Percentiles rank a stretch among this genome's conserved stretches.
Conservation (phyloP, 1,284 basidiomycete species). For the Apiotrichum akiyoshidainum region DNA sequence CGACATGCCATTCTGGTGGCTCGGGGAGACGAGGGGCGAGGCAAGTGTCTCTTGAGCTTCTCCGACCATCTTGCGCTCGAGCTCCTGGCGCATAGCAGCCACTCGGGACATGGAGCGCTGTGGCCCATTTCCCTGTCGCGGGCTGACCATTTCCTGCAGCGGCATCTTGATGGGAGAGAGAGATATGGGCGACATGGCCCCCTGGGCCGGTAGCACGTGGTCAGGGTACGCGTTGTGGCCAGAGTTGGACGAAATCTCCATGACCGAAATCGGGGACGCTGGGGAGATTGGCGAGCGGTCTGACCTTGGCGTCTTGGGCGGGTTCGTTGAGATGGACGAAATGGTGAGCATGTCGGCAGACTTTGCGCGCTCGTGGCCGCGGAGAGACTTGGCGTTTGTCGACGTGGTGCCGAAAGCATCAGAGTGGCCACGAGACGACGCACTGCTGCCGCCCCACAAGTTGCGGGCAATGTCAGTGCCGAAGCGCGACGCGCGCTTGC, state of each 20-base stretch:
- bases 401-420: slow-evolving; percentile 35
- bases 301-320: slow-evolving; percentile 5
- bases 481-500: slow-evolving; percentile 13
- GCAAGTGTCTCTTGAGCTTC: background rate
- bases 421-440: slow-evolving; percentile 28
- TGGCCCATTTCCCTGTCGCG: background rate
- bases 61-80: slow-evolving; percentile 14
- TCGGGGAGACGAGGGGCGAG: background rate
- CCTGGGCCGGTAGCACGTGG: slow-evolving; percentile 52
- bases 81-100: slow-evolving; percentile 20
- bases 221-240: background rate
- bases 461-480: slow-evolving; percentile 57
- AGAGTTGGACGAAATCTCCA: background rate
- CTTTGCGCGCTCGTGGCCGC: slow-evolving; percentile 17
- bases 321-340: slow-evolving; percentile 15
- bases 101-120: slow-evolving; percentile 16
- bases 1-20: background rate
- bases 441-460: slow-evolving; percentile 41
- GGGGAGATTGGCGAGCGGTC: slow-evolving; percentile 3
- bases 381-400: slow-evolving; percentile 30
- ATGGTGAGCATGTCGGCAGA: slow-evolving; percentile 13
- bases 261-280: background rate
- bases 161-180: background rate
- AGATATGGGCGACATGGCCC: no score
- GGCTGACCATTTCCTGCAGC: background rate